Conservation (phyloP, 805 yeast genomes). For the Maudiozyma turicensis region DNA sequence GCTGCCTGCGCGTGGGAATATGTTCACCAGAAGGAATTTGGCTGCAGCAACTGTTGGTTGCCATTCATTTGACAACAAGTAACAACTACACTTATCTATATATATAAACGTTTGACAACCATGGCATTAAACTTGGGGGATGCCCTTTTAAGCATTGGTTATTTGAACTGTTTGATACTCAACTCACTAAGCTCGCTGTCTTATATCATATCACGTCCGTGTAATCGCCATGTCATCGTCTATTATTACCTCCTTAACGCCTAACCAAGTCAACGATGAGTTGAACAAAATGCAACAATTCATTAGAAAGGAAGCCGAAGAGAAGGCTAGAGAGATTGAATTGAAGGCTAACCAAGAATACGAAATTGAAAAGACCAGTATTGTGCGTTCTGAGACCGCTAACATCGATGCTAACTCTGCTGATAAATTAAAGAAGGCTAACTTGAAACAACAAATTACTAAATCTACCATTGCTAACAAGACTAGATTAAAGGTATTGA, state of each 20-base stretch:
- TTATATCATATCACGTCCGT: no score
- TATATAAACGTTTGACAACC: no score
- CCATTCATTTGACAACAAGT: no score
- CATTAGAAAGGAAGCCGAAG: conserved; percentile 98
- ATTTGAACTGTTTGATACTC: no score
- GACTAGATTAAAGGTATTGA: conserved; percentile 82
- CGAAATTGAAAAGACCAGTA: conserved; percentile 92
- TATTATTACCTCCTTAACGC: conserved; percentile 28
- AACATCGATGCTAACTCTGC: conserved; percentile 76
- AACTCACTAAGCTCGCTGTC: no score
- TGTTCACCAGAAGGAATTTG: no score
- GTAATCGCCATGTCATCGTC: conserved; percentile 24
- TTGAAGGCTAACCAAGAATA: conserved; percentile 97
- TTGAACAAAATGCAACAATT: conserved; percentile 96
- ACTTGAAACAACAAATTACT: conserved; percentile 88
- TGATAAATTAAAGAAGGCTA: conserved; percentile 79
- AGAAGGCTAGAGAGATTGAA: conserved; percentile 91
- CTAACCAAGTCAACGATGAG: conserved; percentile 77
- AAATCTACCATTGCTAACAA: conserved; percentile 93
- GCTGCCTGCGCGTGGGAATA: no score
- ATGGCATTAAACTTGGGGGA: no score
- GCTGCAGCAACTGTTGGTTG: no score
- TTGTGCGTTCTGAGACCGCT: conserved; percentile 86
- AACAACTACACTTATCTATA: no score
- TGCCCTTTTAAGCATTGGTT: no score